Conservation (phyloP, 164 flowering plant species). For the Piper longum region DNA sequence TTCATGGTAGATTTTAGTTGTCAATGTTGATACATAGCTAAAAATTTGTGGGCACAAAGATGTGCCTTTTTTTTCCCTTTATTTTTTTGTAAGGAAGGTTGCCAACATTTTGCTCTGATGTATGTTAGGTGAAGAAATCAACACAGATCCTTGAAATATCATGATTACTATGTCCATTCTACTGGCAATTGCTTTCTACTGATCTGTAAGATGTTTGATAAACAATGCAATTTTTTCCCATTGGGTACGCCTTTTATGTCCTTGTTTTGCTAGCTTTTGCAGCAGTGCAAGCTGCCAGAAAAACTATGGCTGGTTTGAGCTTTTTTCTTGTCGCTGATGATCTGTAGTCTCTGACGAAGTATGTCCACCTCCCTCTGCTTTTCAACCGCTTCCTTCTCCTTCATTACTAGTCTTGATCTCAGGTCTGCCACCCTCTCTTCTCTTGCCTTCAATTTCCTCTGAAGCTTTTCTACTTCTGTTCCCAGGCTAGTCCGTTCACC, state of each 20-base stretch:
- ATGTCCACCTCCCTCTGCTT: slow-evolving; percentile 53
- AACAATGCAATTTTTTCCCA: neutral
- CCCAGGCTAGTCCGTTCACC: neutral
- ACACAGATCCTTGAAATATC: neutral
- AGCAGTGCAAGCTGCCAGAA: slow-evolving; percentile 8
- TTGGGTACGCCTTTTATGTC: neutral
- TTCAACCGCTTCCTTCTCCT: slow-evolving; percentile 28
- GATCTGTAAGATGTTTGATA: no score
- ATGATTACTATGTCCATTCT: neutral
- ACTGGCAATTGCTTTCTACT: no score
- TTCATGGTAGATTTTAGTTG: neutral
- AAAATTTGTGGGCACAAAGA: neutral
- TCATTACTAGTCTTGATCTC: slow-evolving; percentile 19
- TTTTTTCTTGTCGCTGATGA: slow-evolving; percentile 34
- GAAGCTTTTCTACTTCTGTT: slow-evolving; percentile 17
- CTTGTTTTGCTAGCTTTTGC: slow-evolving; percentile 1
- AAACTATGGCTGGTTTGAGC: neutral
- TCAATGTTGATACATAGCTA: neutral
- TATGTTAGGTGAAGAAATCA: neutral
- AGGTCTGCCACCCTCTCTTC: slow-evolving; percentile 37
- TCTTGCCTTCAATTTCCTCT: slow-evolving; percentile 31
- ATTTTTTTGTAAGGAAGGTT: no score
- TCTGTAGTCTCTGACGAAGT: slow-evolving; percentile 58
- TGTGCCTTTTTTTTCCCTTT: neutral
- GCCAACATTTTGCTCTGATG: neutral